phyloP scores from a whole-genome alignment of 441 rosid species.

The Populus hybrid region DNA sequence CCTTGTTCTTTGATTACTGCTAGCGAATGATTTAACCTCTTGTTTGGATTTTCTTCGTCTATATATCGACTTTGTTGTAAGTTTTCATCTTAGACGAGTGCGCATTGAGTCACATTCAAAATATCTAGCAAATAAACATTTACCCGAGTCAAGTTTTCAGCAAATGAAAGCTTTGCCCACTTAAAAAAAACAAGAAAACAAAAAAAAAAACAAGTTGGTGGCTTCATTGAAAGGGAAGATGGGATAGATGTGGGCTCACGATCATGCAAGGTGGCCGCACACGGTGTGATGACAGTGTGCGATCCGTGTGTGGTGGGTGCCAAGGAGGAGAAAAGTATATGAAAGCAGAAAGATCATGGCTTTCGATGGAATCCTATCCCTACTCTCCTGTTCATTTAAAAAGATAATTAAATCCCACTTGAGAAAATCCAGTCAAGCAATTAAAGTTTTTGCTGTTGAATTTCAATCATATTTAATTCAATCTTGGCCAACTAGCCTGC shows the following conservation, averaged over 20 bases:
- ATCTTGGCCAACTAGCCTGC: neutral
- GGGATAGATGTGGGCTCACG: neutral
- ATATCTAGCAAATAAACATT: no score
- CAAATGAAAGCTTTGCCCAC: no score
- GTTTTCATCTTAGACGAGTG: neutral
- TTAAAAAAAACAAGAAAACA: no score
- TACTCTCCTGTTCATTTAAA: no score
- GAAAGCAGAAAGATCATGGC: neutral
- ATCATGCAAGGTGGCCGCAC: neutral
- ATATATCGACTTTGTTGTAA: neutral
- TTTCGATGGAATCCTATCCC: no score
- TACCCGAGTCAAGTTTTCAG: no score
- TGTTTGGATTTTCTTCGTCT: neutral
- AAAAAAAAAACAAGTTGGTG: no score
- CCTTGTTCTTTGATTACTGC: neutral
- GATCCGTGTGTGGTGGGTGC: neutral
- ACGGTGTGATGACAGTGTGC: neutral
- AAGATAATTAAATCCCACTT: no score
- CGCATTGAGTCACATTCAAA: no score
- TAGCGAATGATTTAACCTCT: neutral
- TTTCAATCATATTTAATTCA: neutral
- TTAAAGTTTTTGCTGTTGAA: no score
- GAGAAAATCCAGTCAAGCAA: no score
- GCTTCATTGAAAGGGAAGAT: no score
- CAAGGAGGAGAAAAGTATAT: neutral